Conservation (phyloP, 106 monocot species). For the Cymbidium sinense region DNA sequence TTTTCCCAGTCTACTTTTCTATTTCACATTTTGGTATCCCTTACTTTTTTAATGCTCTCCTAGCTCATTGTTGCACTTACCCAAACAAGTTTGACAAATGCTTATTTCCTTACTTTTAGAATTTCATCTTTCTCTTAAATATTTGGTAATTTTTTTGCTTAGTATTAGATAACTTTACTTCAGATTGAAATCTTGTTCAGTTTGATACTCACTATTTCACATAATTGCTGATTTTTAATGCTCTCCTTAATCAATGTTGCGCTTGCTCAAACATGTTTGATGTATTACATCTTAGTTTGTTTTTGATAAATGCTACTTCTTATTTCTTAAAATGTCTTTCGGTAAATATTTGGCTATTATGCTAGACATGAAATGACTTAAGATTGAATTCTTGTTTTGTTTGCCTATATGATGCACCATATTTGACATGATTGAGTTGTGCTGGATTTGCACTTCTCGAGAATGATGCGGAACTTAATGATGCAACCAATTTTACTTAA, state of each 20-base stretch:
- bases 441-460: too few relatives aligned
- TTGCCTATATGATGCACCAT: not conserved
- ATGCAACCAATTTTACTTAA: not conserved
- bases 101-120: not conserved
- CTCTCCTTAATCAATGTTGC: too few relatives aligned
- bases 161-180: not conserved
- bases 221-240: not conserved
- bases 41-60: too few relatives aligned
- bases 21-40: too few relatives aligned
- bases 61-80: too few relatives aligned
- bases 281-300: not conserved
- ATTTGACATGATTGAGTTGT: too few relatives aligned
- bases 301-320: not conserved
- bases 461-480: not conserved
- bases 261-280: too few relatives aligned
- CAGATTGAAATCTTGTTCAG: not conserved
- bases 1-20: too few relatives aligned
- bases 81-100: too few relatives aligned
- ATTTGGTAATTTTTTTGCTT: not conserved
- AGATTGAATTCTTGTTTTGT: not conserved
- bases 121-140: not conserved
- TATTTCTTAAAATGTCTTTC: not conserved
- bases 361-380: not conserved
- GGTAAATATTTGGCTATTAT: too few relatives aligned
- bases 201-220: not conserved